Evolutionary conservation across 2,329 filamentous ascomycete genomes (phyloP), one percentile per base, ranked within the genome.

Genomic region (Penicillium nordicum): DNA sequence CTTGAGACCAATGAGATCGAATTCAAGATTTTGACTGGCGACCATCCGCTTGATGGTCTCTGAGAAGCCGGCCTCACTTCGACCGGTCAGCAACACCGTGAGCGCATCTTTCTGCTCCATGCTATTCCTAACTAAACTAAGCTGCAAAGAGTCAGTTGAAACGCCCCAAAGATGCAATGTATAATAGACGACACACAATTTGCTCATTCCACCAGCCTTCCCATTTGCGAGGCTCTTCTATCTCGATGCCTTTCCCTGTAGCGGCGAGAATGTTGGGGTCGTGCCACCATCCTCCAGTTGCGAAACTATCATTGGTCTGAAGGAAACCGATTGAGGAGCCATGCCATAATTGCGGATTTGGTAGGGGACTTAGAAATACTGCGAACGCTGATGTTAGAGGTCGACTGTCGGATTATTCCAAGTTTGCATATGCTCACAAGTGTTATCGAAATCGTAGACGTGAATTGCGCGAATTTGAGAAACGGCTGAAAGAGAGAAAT

Each of bases 361-460:
- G 94, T 1, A 96, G 79, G 6, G 94, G 94, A 14, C 90, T 96
- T 66, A 88, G 86, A 79, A 99, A 99, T 47, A 99, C 89, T 92
- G 67, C 34, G 23, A 41, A 12, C 5, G 14, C 12, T 1, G 18
- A 34, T 29, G 37, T 54, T 21, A 59, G 43, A 18, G 16, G 37
- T 36, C 16, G 29, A 50, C 16, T 12, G 12, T 18, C n/a, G 8
- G 32, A 16, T 4, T 23, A 32, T 37, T 23, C 41, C 2, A 42
- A 40, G 37, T 30, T 23, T 40, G 54, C 42, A 44, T 62, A 25
- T 51, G 60, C 87, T 72, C 79, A 93, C 90, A 78, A 37, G 93
- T 97, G 70, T 99, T 97, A 76, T 99, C 94, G 74, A 97, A 99
- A 74, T 99, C 94, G 78, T 97, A 97, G 64, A 99, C 84, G 71